Percentiles rank a stretch among this genome's conserved stretches.
Evolutionary conservation across 2,329 filamentous ascomycete genomes (phyloP).

Genomic region (Pseudocercospora ulei): DNA sequence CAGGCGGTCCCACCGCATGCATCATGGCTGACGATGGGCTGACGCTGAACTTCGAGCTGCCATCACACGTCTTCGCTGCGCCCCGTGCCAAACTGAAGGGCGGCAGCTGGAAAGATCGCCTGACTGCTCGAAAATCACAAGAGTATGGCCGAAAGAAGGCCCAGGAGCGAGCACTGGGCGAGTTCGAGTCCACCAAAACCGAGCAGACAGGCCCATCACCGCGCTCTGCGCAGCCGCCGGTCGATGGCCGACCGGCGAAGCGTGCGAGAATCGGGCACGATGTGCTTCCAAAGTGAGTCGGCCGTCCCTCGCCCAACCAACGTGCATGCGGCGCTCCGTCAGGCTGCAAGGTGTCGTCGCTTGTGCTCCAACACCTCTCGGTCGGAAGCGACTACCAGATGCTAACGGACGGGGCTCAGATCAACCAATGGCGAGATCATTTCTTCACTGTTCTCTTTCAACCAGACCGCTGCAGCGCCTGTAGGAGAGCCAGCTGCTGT

Average conservation of each 20-base stretch:
- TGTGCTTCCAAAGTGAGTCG: conserved; percentile 13
- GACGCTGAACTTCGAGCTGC: conserved; percentile 79
- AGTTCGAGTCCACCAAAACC: neutral
- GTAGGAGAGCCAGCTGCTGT: conserved; percentile 31
- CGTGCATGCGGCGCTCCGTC: too few relatives aligned
- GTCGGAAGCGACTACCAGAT: too few relatives aligned
- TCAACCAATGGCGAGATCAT: conserved; percentile 48
- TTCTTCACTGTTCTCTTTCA: conserved; percentile 86
- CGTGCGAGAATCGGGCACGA: conserved; percentile 20
- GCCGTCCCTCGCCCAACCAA: neutral
- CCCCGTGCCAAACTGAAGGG: conserved; percentile 66
- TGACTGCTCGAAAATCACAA: conserved; percentile 64
- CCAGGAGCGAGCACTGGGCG: conserved; percentile 21
- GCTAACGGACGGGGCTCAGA: too few relatives aligned
- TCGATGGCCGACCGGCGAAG: conserved; percentile 16
- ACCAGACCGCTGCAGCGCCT: conserved; percentile 54
- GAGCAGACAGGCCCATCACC: too few relatives aligned
- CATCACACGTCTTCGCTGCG: conserved; percentile 52
- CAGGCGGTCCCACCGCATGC: too few relatives aligned
- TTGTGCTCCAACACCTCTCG: too few relatives aligned
- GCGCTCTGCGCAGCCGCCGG: neutral
- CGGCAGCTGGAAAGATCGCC: conserved; percentile 83
- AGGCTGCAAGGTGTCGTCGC: too few relatives aligned
- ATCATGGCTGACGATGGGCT: conserved; percentile 97
- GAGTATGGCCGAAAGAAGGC: conserved; percentile 45